Conservation (phyloP, 2,329 filamentous ascomycete species). For the Diaporthe ampelina region DNA sequence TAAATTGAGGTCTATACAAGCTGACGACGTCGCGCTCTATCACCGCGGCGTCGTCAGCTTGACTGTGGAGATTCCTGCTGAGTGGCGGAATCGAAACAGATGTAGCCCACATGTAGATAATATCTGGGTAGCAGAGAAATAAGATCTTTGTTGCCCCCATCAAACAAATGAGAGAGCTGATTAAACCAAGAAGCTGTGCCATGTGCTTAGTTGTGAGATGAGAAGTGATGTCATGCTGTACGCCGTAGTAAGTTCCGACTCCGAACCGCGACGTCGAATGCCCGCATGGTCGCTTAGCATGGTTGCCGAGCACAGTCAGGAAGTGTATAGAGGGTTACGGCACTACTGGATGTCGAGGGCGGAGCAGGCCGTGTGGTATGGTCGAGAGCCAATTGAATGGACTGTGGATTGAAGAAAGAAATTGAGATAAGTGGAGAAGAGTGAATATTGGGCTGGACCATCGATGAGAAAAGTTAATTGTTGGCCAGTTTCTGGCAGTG, state of each 20-base stretch:
- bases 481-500: background rate
- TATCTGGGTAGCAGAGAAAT: too few species aligned
- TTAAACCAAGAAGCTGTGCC: background rate
- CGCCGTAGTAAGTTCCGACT: background rate
- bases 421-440: background rate
- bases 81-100: too few species aligned
- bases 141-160: background rate
- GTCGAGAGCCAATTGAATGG: background rate
- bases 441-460: background rate
- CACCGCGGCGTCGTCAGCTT: too few species aligned
- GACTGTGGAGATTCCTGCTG: too few species aligned
- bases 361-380: background rate
- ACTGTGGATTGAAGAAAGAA: background rate
- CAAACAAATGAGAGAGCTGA: background rate
- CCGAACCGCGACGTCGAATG: too few species aligned
- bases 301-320: background rate
- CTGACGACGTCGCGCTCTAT: too few species aligned
- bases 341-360: background rate
- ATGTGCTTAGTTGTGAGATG: background rate
- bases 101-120: too few species aligned
- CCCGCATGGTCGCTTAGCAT: background rate
- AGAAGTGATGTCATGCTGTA: background rate
- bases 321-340: background rate
- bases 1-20: too few species aligned
- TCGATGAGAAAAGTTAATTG: constrained; percentile 11